These are phyloP conservation scores for Phytophthora agathidicida DNA, from an alignment of 352 stramenopile genomes.

Conservation along the genomic window DNA sequence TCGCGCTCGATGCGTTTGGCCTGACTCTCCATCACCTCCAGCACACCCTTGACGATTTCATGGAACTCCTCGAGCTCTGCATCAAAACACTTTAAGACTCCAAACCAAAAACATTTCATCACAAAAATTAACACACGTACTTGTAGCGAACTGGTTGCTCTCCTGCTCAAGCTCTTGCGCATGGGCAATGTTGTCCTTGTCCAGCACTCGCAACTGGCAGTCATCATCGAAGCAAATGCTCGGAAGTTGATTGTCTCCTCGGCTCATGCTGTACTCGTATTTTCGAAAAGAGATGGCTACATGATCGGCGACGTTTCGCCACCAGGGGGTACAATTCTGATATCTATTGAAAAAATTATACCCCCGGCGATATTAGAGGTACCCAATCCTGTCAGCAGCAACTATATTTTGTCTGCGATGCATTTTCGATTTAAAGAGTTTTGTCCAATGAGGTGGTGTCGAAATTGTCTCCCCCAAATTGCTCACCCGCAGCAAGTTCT, in stretches of 20 bases:
- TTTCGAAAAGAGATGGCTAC: slow-evolving; percentile 20
- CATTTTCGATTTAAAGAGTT: no score
- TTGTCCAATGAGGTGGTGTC: no score
- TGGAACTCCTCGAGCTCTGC: slow-evolving; percentile 86
- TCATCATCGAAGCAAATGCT: slow-evolving; percentile 86
- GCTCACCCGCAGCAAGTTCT: no score
- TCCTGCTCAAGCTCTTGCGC: slow-evolving; percentile 82
- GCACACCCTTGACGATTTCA: slow-evolving; percentile 77
- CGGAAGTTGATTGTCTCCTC: slow-evolving; percentile 72
- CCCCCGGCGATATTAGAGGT: no score
- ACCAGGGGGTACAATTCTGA: not conserved
- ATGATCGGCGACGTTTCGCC: slow-evolving; percentile 26
- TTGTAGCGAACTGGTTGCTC: slow-evolving; percentile 85
- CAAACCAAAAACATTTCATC: not conserved
- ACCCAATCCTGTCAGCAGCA: no score
- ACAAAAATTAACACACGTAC: slow-evolving; percentile 30
- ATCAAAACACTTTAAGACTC: not conserved
- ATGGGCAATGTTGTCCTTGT: slow-evolving; percentile 78
- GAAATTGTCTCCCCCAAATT: no score
- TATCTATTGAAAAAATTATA: not conserved
- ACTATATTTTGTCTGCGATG: no score
- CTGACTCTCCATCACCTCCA: slow-evolving; percentile 83
- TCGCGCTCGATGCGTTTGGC: slow-evolving; percentile 81
- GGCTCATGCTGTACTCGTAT: slow-evolving; percentile 50
- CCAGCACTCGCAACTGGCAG: slow-evolving; percentile 78